Evolutionary conservation across 768 basidiomycete species (phyloP).

Genomic region (Psilocybe cyanescens): DNA sequence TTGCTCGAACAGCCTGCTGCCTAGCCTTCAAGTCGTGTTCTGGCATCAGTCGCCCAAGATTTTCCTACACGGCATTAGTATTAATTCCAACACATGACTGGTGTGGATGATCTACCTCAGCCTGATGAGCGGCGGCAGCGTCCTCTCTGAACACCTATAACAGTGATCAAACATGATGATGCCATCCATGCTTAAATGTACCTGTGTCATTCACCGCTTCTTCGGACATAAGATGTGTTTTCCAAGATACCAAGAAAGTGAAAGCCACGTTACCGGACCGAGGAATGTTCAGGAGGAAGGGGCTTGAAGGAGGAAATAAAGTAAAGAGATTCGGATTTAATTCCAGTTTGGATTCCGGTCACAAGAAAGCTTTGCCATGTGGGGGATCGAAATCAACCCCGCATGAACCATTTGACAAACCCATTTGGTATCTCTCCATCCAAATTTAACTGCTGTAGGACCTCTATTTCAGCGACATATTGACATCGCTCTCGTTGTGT

Average conservation of each 20-base stretch:
- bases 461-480: no score
- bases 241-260: not conserved
- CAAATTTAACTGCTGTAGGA: not conserved
- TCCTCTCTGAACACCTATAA: not conserved
- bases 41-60: not conserved
- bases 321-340: not conserved
- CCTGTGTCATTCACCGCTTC: not conserved
- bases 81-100: not conserved
- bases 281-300: not conserved
- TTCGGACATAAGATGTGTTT: not conserved
- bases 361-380: not conserved
- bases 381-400: not conserved
- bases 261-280: not conserved
- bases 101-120: not conserved
- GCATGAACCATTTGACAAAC: not conserved
- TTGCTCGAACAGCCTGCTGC: not conserved
- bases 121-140: not conserved
- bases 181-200: not conserved
- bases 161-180: not conserved
- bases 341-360: not conserved
- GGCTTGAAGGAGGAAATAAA: not conserved
- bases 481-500: no score
- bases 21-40: not conserved
- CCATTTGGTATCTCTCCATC: constrained; percentile 8
- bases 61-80: not conserved